These are phyloP conservation scores for Cutaneotrichosporon dermatis DNA, from an alignment of 1,284 basidiomycete genomes.

Conservation along the genomic window DNA sequence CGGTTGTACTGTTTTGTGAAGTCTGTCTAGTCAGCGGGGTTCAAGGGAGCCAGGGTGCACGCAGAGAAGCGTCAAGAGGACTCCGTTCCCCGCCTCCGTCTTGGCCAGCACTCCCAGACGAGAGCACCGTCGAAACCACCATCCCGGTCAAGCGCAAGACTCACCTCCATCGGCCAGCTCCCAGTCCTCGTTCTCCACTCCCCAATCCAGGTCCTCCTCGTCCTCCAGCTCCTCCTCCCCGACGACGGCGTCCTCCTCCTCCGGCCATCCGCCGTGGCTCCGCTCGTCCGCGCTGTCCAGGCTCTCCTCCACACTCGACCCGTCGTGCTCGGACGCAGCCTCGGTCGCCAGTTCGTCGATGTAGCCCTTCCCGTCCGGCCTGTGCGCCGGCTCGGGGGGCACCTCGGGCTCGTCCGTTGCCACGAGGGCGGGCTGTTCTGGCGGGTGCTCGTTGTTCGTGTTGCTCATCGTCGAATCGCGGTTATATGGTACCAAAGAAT, in stretches of 20 bases:
- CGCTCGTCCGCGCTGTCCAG: constrained; percentile 6
- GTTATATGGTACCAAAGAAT: too few relatives aligned
- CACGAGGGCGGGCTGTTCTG: not conserved
- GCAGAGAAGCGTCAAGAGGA: too few relatives aligned
- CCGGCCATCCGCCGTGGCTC: constrained; percentile 5
- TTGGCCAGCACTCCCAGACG: too few relatives aligned
- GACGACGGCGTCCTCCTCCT: constrained; percentile 11
- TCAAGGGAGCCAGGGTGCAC: not conserved
- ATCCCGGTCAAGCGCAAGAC: too few relatives aligned
- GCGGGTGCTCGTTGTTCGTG: constrained; percentile 6
- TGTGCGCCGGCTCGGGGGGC: not conserved
- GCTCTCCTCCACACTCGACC: constrained; percentile 31
- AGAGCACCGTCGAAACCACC: too few relatives aligned
- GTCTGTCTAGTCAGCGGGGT: constrained; percentile 55
- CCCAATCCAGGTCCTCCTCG: constrained; percentile 47
- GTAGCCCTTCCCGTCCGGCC: constrained; percentile 21
- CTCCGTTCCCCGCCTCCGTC: too few relatives aligned
- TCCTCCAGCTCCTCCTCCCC: constrained; percentile 21
- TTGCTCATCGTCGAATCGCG: too few relatives aligned
- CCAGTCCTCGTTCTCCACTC: constrained; percentile 85
- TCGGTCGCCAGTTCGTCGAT: constrained; percentile 25
- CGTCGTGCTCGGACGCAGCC: constrained; percentile 8
- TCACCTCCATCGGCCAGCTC: constrained; percentile 64
- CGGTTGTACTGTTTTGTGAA: constrained; percentile 97
- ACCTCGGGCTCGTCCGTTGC: not conserved